phyloP scores from a whole-genome alignment of 2,329 filamentous ascomycete genomes.

The Diaporthe velutina region DNA sequence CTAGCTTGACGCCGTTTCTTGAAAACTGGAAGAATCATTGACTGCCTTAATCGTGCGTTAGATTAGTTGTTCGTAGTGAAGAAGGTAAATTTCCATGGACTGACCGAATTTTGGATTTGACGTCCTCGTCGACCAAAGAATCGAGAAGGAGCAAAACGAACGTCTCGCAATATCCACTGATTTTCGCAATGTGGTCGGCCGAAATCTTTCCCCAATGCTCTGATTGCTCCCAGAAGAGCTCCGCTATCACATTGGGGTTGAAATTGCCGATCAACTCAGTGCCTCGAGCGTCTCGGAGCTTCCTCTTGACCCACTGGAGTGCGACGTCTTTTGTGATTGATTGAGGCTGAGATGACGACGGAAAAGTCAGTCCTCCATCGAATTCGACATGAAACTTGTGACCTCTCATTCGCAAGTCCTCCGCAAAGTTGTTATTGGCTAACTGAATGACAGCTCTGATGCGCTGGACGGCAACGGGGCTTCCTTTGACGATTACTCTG shows the following conservation, averaged over 20 bases:
- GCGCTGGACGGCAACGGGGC: background rate
- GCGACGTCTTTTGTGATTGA: background rate
- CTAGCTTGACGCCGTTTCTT: background rate
- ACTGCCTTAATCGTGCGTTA: too few relatives aligned
- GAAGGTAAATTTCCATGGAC: background rate
- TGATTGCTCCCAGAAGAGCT: conserved; percentile 36
- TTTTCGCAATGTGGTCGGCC: background rate
- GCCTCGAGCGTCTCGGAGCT: background rate
- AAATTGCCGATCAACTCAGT: conserved; percentile 16
- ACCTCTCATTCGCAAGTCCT: background rate
- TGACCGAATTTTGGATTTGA: background rate
- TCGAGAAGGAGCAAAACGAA: background rate
- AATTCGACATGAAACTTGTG: background rate
- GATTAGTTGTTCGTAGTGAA: background rate
- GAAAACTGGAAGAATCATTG: background rate
- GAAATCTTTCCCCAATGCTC: conserved; percentile 8
- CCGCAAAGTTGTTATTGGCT: background rate
- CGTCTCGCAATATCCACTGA: background rate
- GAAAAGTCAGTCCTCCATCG: background rate
- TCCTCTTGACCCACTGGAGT: background rate
- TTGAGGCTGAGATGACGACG: background rate
- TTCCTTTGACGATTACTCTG: fast-evolving
- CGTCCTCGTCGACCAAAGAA: background rate
- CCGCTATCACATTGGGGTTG: conserved; percentile 8
- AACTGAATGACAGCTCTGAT: conserved; percentile 2